phyloP scores from a whole-genome alignment of 805 yeast species.

The Zygosaccharomyces siamensis region DNA sequence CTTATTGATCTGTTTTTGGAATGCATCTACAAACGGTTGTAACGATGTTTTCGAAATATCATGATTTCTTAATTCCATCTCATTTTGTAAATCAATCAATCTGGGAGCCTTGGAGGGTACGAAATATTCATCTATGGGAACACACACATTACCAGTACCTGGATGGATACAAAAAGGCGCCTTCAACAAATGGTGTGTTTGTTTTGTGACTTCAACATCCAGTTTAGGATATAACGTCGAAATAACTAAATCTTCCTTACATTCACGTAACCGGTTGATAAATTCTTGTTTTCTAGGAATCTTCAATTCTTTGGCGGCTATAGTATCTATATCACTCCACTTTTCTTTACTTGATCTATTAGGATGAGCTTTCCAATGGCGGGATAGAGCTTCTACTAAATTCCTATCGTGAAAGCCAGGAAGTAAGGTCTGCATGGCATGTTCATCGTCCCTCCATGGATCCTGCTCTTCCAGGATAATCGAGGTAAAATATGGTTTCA shows the following conservation, averaged over 20 bases:
- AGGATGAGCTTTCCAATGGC: slow-evolving; percentile 55
- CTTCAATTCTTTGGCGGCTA: slow-evolving; percentile 40
- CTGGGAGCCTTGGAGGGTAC: slow-evolving; percentile 80
- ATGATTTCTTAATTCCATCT: slow-evolving; percentile 50
- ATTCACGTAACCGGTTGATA: slow-evolving; percentile 46
- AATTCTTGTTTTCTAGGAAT: slow-evolving; percentile 33
- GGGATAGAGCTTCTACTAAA: slow-evolving; percentile 47
- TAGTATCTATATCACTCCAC: slow-evolving; percentile 70
- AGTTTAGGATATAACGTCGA: slow-evolving; percentile 83
- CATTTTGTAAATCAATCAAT: slow-evolving; percentile 55
- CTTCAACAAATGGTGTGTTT: slow-evolving; percentile 84
- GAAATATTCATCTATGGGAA: slow-evolving; percentile 58
- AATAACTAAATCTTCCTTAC: slow-evolving; percentile 79
- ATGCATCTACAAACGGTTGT: slow-evolving; percentile 64
- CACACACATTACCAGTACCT: slow-evolving; percentile 91
- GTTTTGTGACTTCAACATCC: slow-evolving; percentile 89
- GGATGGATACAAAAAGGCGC: slow-evolving; percentile 98
- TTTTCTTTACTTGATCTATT: slow-evolving; percentile 54
- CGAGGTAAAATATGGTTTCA: slow-evolving; percentile 59
- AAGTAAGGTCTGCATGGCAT: slow-evolving; percentile 52
- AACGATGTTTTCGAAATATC: slow-evolving; percentile 55
- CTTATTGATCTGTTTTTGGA: slow-evolving; percentile 55
- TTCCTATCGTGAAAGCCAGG: slow-evolving; percentile 59
- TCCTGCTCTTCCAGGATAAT: slow-evolving; percentile 76
- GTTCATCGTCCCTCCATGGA: slow-evolving; percentile 65